phyloP scores from a whole-genome alignment of 176 grass and related monocot species.

The Alopecurus myosuroides region DNA sequence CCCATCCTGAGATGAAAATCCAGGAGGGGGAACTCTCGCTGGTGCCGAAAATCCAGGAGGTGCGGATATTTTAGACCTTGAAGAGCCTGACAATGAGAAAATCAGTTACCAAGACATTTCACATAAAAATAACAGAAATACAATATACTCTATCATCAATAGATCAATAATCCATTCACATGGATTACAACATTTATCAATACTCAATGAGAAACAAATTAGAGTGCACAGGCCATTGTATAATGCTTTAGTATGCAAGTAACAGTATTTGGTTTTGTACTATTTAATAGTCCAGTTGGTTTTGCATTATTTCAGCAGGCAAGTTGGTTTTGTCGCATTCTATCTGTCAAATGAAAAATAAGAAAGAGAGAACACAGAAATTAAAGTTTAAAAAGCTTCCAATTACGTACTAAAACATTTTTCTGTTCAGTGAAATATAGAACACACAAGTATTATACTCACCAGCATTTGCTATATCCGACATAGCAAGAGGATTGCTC shows the following conservation, averaged over 20 bases:
- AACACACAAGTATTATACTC: conserved; percentile 20
- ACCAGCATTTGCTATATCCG: conserved; percentile 44
- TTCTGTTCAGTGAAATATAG: neutral
- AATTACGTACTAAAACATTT: conserved; percentile 7
- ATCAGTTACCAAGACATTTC: conserved; percentile 5
- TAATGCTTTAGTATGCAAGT: neutral
- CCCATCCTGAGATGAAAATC: conserved; percentile 48
- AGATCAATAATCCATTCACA: neutral
- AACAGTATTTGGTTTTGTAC: neutral
- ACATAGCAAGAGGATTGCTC: conserved; percentile 21
- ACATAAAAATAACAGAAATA: conserved; percentile 15
- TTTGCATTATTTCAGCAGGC: neutral
- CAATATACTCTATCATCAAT: neutral
- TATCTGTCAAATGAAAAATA: neutral
- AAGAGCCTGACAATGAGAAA: conserved; percentile 39
- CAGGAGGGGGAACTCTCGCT: conserved; percentile 55
- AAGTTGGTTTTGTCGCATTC: neutral
- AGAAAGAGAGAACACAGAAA: neutral
- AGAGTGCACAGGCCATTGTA: neutral
- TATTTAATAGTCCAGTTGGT: neutral
- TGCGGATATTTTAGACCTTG: conserved; percentile 40
- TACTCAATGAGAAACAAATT: neutral
- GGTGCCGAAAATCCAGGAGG: conserved; percentile 62
- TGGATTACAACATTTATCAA: neutral
- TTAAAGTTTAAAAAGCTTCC: neutral